Evolutionary conservation across 2,329 filamentous ascomycete species (phyloP).

Genomic region (Curvularia sp.): DNA sequence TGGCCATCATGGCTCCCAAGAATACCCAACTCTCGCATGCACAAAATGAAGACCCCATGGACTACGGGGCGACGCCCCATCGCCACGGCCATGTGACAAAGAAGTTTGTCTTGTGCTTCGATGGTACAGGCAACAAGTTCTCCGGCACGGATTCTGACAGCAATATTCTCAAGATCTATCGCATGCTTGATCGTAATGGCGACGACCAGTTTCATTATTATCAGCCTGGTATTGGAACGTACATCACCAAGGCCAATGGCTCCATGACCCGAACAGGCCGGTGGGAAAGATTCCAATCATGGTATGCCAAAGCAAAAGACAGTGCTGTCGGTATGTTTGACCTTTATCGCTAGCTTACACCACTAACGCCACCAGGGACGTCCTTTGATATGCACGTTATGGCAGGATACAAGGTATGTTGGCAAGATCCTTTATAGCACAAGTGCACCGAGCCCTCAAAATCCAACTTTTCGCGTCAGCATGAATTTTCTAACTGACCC

Average conservation of each 20-base stretch:
- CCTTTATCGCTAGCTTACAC: neutral
- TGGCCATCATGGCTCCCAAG: conserved; percentile 12
- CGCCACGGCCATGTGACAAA: conserved; percentile 47
- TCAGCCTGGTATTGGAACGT: conserved; percentile 71
- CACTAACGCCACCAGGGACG: conserved; percentile 58
- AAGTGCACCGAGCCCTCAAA: neutral
- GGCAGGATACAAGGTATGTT: conserved; percentile 77
- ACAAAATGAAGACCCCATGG: conserved; percentile 20
- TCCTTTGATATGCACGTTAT: conserved; percentile 85
- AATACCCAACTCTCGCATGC: conserved; percentile 13
- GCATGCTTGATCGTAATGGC: conserved; percentile 70
- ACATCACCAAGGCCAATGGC: conserved; percentile 59
- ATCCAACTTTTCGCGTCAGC: no score
- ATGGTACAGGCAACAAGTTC: conserved; percentile 55
- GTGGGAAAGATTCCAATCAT: conserved; percentile 66
- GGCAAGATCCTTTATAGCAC: neutral
- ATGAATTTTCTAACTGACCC: conserved; percentile 1
- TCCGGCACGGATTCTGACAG: conserved; percentile 51
- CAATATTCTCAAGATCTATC: conserved; percentile 70
- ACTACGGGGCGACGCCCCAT: conserved; percentile 18
- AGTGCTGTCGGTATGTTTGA: conserved; percentile 64
- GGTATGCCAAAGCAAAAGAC: conserved; percentile 77
- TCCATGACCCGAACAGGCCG: conserved; percentile 65
- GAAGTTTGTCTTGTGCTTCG: conserved; percentile 66
- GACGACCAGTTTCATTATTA: conserved; percentile 61